Percentiles rank a stretch among this genome's conserved stretches.
These are phyloP conservation scores for Chaetoceros tenuissimus DNA, from an alignment of 108 stramenopile genomes.

Conservation along the genomic window DNA sequence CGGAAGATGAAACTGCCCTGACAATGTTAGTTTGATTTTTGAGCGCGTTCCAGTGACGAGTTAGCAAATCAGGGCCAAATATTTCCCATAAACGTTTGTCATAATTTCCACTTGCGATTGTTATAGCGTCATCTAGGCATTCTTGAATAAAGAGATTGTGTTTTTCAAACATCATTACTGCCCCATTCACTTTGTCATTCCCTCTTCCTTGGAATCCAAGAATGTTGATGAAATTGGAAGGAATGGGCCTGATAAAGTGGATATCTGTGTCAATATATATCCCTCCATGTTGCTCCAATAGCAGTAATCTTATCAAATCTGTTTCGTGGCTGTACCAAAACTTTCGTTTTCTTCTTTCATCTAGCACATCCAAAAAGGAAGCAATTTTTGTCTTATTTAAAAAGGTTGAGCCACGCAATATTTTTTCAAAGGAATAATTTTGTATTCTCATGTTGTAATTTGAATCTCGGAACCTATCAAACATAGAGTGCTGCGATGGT, in stretches of 20 bases:
- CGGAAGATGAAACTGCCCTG: not conserved
- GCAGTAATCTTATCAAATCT: not conserved
- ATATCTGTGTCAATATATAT: not conserved
- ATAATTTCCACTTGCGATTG: not conserved
- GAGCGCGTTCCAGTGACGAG: not conserved
- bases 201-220: not conserved
- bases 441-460: not conserved
- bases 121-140: not conserved
- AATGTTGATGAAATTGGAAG: not conserved
- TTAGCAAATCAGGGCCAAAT: slow-evolving; percentile 2
- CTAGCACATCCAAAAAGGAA: not conserved
- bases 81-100: not conserved
- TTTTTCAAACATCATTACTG: not conserved
- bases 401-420: not conserved
- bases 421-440: not conserved
- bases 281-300: not conserved
- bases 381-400: not conserved
- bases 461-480: not conserved
- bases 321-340: not conserved
- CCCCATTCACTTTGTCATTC: not conserved
- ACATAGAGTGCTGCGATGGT: not conserved
- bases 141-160: not conserved
- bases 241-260: not conserved
- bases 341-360: not conserved
- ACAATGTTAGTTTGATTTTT: not conserved